Conservation (phyloP, 495 filamentous ascomycete genomes). For the Annulohypoxylon stygium region DNA sequence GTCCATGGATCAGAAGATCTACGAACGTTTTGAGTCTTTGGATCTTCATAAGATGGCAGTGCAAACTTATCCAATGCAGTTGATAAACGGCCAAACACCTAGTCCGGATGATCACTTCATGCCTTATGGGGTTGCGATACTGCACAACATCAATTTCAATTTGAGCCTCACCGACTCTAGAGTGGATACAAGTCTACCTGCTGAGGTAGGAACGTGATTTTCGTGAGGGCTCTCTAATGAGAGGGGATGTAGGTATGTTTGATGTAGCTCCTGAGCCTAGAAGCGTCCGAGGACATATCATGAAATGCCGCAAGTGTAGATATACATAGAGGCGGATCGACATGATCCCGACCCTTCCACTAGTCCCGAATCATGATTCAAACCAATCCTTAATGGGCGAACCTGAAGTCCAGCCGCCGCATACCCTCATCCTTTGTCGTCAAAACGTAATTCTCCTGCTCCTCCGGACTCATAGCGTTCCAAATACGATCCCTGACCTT, state of each 20-base stretch:
- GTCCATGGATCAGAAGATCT: slow-evolving; percentile 2
- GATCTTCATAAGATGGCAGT: background rate
- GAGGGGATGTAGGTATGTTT: background rate
- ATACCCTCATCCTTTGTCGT: slow-evolving; percentile 44
- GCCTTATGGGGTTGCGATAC: background rate
- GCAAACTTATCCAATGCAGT: background rate
- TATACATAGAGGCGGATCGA: background rate
- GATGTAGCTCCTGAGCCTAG: background rate
- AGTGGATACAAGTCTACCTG: background rate
- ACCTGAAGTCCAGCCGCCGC: slow-evolving; percentile 43
- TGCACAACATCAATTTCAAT: background rate
- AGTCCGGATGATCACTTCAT: slow-evolving; percentile 7
- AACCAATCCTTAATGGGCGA: slow-evolving; percentile 24
- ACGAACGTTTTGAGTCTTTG: background rate
- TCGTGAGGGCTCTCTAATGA: background rate
- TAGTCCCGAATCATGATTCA: background rate
- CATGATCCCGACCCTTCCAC: slow-evolving; percentile 1
- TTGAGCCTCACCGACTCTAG: background rate
- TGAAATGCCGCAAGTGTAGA: background rate
- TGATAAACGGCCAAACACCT: background rate
- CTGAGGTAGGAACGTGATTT: background rate
- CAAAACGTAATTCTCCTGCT: slow-evolving; percentile 52
- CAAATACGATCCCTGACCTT: slow-evolving; percentile 51
- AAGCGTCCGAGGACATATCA: background rate
- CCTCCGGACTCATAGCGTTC: slow-evolving; percentile 55